A percentile compares a stretch with the other conserved stretches of the same genome.
phyloP scores from a whole-genome alignment of 345 rosid genomes.

The Theobroma cacao region DNA sequence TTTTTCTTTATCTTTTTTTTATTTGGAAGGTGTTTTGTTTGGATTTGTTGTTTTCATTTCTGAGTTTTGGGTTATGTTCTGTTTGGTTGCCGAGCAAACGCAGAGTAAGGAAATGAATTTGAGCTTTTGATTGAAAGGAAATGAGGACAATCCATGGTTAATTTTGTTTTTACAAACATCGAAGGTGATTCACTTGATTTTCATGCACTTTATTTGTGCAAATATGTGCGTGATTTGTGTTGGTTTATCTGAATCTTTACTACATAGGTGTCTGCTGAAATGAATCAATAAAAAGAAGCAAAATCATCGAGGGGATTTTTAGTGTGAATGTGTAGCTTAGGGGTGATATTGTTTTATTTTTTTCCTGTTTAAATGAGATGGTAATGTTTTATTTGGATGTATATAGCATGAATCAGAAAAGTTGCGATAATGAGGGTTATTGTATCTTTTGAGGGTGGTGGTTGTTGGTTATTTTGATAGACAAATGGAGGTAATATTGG shows the following conservation, averaged over 20 bases:
- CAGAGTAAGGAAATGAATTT: neutral
- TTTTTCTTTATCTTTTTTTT: neutral
- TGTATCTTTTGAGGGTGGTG: neutral
- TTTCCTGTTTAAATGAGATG: no score
- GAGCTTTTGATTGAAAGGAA: neutral
- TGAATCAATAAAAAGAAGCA: neutral
- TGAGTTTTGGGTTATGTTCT: neutral
- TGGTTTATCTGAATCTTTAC: neutral
- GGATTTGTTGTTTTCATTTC: neutral
- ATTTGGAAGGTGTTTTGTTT: neutral
- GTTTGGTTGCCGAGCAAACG: neutral
- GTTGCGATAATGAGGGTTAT: neutral
- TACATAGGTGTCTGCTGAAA: neutral
- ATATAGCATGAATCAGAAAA: neutral
- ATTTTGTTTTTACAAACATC: neutral
- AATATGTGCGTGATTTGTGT: neutral
- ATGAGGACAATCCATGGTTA: neutral
- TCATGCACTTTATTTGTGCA: neutral
- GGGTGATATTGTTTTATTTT: neutral
- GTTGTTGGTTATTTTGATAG: neutral
- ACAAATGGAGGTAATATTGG: neutral
- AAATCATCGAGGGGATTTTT: neutral
- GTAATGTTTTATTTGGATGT: neutral
- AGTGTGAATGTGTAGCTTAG: neutral
- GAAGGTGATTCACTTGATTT: neutral